A percentile compares a stretch with the other conserved stretches of the same genome.
These are phyloP conservation scores for Hymenoscyphus salicellus DNA, from an alignment of 2,329 filamentous ascomycete species.

Conservation along the genomic window DNA sequence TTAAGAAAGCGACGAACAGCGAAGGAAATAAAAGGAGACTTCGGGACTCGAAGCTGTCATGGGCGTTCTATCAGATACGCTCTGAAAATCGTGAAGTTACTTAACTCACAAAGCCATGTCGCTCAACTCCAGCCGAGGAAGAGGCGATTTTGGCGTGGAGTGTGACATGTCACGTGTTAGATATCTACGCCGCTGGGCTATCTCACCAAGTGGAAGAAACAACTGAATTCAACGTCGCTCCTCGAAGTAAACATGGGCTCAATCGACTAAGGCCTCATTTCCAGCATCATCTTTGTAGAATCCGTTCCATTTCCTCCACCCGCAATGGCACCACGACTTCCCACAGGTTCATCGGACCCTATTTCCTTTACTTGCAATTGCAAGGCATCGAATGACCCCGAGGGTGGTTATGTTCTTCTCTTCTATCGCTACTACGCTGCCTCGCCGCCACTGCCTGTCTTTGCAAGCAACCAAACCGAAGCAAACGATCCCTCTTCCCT, in stretches of 20 bases:
- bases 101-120: neutral
- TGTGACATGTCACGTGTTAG: neutral
- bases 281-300: neutral
- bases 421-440: slow-evolving; percentile 37
- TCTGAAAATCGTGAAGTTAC: neutral
- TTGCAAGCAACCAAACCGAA: neutral
- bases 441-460: slow-evolving; percentile 23
- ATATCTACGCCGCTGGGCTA: neutral
- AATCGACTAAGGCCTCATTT: neutral
- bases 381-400: slow-evolving; percentile 14
- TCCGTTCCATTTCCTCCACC: neutral
- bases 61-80: neutral
- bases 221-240: neutral
- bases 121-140: neutral
- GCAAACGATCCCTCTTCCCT: slow-evolving; percentile 20
- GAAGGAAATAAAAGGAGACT: neutral
- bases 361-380: slow-evolving; percentile 35
- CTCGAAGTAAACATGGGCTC: neutral
- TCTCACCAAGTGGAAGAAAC: neutral
- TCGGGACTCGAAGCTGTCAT: neutral
- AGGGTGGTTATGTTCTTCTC: slow-evolving; percentile 31
- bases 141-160: neutral
- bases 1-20: too few relatives aligned
- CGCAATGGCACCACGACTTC: slow-evolving; percentile 18
- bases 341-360: slow-evolving; percentile 31